Conservation (phyloP, 2,329 filamentous ascomycete genomes). For the Aspergillus niger region DNA sequence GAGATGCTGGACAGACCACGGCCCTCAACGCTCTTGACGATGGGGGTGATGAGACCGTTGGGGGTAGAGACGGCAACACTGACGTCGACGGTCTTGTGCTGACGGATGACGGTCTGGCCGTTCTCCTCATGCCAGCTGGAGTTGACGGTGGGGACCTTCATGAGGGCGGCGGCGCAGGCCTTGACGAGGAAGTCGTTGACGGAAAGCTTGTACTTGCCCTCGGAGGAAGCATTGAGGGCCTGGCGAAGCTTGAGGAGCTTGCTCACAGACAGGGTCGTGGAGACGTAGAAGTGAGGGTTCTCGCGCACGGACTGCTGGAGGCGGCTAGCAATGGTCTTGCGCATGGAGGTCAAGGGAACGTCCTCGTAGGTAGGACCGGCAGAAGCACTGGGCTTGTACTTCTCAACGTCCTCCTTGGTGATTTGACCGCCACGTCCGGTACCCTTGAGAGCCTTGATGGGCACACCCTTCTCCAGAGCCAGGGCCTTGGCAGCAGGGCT, state of each 20-base stretch:
- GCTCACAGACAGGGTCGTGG: conserved; percentile 82
- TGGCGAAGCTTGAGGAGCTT: conserved; percentile 96
- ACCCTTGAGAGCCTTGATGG: conserved; percentile 78
- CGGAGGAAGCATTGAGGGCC: conserved; percentile 82
- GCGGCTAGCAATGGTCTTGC: conserved; percentile 93
- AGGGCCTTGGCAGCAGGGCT: conserved; percentile 75
- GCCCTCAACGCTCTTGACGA: conserved; percentile 84
- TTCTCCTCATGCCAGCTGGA: conserved; percentile 84
- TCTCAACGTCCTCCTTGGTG: conserved; percentile 91
- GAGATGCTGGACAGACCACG: conserved; percentile 90
- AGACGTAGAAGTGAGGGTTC: conserved; percentile 99
- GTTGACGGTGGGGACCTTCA: conserved; percentile 95
- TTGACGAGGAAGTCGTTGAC: conserved; percentile 99
- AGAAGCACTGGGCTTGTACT: conserved; percentile 63
- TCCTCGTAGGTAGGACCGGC: conserved; percentile 75
- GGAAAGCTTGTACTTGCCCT: conserved; percentile 98
- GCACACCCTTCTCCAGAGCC: conserved; percentile 80
- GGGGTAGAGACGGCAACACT: conserved; percentile 95
- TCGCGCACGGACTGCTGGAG: conserved; percentile 85
- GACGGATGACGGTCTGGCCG: conserved; percentile 77
- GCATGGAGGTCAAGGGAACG: conserved; percentile 84
- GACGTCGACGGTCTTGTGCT: conserved; percentile 91
- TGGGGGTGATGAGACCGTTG: conserved; percentile 92
- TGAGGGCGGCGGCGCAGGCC: conserved; percentile 82
- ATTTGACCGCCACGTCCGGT: conserved; percentile 82